Conservation (phyloP, 1,284 basidiomycete species). For the Afroboletus lepidellus region DNA sequence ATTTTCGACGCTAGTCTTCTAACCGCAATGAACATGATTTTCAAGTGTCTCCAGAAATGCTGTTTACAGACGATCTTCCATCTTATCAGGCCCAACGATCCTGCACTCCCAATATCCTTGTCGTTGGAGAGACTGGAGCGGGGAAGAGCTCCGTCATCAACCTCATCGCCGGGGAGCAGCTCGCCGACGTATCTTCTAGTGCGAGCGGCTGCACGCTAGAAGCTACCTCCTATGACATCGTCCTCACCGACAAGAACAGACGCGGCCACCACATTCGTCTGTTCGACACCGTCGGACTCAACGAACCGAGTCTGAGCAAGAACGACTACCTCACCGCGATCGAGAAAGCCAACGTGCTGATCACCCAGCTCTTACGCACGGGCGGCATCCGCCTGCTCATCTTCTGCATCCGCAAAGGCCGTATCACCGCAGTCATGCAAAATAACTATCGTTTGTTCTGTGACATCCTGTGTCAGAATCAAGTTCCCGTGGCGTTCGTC, state of each 20-base stretch:
- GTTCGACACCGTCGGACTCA: not conserved
- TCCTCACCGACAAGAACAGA: not conserved
- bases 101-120: not conserved
- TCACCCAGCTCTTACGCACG: not conserved
- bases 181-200: not conserved
- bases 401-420: not conserved
- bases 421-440: not conserved
- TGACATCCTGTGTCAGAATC: not conserved
- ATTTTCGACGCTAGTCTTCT: not conserved
- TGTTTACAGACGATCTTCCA: slow-evolving; percentile 17
- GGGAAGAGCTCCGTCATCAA: not conserved
- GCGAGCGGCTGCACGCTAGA: not conserved
- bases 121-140: not conserved
- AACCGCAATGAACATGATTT: not conserved
- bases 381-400: not conserved
- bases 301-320: not conserved
- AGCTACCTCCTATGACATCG: not conserved
- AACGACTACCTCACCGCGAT: not conserved
- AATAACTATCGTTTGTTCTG: not conserved
- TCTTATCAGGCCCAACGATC: slow-evolving; percentile 1
- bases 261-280: not conserved
- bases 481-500: not conserved
- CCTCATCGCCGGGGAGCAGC: not conserved
- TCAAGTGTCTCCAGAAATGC: not conserved
- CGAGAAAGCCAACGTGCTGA: not conserved